phyloP scores from a whole-genome alignment of 306 rosid species.

The Abrus precatorius region DNA sequence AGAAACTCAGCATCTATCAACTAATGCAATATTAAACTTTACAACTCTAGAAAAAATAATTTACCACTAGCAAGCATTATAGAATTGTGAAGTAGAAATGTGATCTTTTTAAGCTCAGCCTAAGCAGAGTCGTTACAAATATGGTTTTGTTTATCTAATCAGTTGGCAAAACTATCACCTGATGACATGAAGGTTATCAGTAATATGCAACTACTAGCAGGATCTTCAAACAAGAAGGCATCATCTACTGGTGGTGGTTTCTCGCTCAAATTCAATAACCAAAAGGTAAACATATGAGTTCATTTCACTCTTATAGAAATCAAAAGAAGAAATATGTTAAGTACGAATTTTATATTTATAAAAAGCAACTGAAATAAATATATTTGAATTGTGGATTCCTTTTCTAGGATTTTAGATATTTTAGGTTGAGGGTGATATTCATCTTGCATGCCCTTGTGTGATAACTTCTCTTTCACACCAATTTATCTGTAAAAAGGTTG shows the following conservation, averaged over 20 bases:
- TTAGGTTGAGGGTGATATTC: conserved; percentile 23
- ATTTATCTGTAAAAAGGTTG: conserved; percentile 25
- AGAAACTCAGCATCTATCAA: conserved; percentile 10
- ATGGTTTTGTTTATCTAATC: conserved; percentile 44
- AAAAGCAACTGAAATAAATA: background rate
- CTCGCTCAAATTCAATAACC: conserved; percentile 85
- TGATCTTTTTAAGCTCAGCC: conserved; percentile 33
- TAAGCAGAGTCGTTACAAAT: conserved; percentile 13
- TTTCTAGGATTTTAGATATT: conserved; percentile 31
- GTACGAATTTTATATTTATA: background rate
- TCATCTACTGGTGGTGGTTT: conserved; percentile 59
- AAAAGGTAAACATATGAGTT: conserved; percentile 63
- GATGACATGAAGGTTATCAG: conserved; percentile 88
- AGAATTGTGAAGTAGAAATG: conserved; percentile 11
- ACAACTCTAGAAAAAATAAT: conserved; percentile 1
- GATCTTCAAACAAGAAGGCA: conserved; percentile 61
- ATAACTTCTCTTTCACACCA: conserved; percentile 6
- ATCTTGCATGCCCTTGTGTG: background rate
- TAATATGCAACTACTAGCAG: conserved; percentile 80
- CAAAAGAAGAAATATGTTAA: conserved; percentile 22
- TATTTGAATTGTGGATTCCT: conserved; percentile 26
- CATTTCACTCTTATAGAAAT: conserved; percentile 36
- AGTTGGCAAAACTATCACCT: conserved; percentile 85
- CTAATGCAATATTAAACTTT: background rate
- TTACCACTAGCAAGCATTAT: background rate